Evolutionary conservation across 306 rosid species (phyloP).

Genomic region (Cucumis hystrix): DNA sequence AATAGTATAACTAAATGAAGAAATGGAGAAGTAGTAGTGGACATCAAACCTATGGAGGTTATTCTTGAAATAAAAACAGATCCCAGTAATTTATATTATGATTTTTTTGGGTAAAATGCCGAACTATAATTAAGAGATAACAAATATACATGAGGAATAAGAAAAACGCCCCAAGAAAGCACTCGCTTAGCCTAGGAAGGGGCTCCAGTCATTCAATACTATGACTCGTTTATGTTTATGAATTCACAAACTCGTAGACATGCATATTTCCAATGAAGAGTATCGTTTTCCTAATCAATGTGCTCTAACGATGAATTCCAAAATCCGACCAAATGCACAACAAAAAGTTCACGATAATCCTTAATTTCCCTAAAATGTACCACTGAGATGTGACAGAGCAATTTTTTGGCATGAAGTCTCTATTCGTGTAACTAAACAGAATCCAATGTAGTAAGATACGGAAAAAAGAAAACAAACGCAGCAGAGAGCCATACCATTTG

Average conservation of each 20-base stretch:
- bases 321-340: background rate
- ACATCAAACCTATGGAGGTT: background rate
- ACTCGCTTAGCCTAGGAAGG: background rate
- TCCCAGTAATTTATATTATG: background rate
- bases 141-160: background rate
- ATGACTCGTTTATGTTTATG: background rate
- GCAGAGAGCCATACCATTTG: conserved; percentile 38
- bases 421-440: background rate
- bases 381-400: background rate
- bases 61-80: background rate
- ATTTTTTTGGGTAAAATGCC: background rate
- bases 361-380: background rate
- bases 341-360: background rate
- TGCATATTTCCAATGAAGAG: background rate
- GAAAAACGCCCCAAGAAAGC: background rate
- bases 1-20: background rate
- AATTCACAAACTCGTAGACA: background rate
- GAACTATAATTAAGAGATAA: too few species aligned
- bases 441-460: background rate
- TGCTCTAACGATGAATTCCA: background rate
- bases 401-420: background rate
- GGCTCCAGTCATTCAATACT: background rate
- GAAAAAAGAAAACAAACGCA: background rate
- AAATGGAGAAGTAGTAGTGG: background rate
- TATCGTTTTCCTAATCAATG: background rate